Conservation (phyloP, 2,329 filamentous ascomycete species). For the Cryphonectria radicalis region DNA sequence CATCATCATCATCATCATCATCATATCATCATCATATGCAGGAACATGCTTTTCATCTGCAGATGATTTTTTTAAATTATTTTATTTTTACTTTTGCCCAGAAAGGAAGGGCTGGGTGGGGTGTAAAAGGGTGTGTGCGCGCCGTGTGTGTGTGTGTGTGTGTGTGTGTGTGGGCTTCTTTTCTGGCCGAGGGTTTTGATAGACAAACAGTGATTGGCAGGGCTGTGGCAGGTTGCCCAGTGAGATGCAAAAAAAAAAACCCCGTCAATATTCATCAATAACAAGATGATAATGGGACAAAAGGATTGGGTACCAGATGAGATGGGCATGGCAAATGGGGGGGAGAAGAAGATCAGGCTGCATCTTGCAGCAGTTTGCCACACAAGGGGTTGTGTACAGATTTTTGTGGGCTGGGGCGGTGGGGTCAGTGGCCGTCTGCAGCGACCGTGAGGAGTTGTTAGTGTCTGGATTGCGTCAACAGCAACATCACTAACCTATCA, state of each 20-base stretch:
- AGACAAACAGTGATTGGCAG: background rate
- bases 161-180: background rate
- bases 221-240: background rate
- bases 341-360: background rate
- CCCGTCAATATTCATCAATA: constrained; percentile 4
- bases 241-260: background rate
- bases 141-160: no score
- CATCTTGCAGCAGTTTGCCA: background rate
- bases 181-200: background rate
- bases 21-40: background rate
- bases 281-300: background rate
- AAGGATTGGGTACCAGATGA: background rate
- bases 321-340: background rate
- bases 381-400: background rate
- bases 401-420: background rate
- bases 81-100: background rate
- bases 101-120: background rate
- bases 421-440: constrained; percentile 4
- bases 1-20: no score
- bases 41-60: background rate
- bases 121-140: background rate
- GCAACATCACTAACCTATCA: background rate
- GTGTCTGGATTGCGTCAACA: background rate
- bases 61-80: background rate
- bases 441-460: constrained; percentile 1